These are phyloP conservation scores for Luzula sylvatica DNA, from an alignment of 176 grass and related monocot genomes.

Conservation along the genomic window DNA sequence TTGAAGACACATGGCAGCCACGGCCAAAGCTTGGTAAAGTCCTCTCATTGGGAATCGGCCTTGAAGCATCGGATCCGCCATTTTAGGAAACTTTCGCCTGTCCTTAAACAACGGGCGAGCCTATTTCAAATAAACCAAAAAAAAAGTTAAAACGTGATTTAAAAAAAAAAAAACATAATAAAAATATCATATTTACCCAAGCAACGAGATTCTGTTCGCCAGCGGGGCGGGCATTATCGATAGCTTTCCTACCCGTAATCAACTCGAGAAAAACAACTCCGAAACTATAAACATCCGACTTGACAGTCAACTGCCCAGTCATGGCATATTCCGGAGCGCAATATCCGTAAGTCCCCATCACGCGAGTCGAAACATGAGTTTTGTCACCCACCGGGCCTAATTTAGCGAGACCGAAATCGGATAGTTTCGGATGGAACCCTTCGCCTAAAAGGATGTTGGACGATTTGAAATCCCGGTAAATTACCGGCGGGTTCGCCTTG, in stretches of 20 bases:
- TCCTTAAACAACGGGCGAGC: constrained; percentile 96
- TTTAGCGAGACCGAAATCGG: constrained; percentile 87
- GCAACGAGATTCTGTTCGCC: constrained; percentile 82
- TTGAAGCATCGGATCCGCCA: constrained; percentile 88
- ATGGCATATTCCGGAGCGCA: constrained; percentile 94
- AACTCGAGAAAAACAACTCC: constrained; percentile 87
- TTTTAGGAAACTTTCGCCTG: constrained; percentile 82
- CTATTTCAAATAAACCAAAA: no score
- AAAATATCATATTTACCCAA: constrained; percentile 47
- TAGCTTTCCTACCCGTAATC: constrained; percentile 78
- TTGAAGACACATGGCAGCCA: constrained; percentile 98
- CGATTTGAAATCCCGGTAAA: constrained; percentile 85
- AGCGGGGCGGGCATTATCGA: constrained; percentile 58
- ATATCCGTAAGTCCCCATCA: constrained; percentile 89
- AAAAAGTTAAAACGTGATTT: constrained; percentile 17
- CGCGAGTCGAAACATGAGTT: constrained; percentile 83
- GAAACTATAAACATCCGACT: constrained; percentile 88
- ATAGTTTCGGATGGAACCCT: constrained; percentile 70
- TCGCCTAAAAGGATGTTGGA: constrained; percentile 90
- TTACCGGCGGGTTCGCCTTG: constrained; percentile 75
- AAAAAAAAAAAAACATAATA: background rate
- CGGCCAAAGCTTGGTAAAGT: constrained; percentile 92
- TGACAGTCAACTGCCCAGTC: constrained; percentile 82
- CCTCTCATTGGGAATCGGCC: constrained; percentile 75
- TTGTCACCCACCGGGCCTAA: constrained; percentile 88